Evolutionary conservation across 371 early-diverging fungal genomes (phyloP).

Genomic region (Funneliformis caledonium): DNA sequence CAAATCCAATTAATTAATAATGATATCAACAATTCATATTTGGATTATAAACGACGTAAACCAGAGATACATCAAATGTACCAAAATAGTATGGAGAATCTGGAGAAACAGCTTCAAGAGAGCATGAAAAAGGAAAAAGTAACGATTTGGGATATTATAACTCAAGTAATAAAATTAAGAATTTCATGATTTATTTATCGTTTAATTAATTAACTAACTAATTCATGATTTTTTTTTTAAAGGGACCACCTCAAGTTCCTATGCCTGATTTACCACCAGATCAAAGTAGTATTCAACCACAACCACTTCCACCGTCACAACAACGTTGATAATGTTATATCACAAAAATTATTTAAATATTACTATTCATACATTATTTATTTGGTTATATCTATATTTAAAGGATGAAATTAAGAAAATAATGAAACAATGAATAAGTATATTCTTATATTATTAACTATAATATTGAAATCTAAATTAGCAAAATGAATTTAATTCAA

Average conservation of each 20-base stretch:
- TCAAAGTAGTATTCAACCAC: not conserved
- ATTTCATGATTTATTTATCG: conserved; percentile 1
- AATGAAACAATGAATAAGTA: no score
- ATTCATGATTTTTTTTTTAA: not conserved
- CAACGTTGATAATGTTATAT: not conserved
- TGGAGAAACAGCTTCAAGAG: conserved; percentile 58
- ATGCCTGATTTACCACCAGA: not conserved
- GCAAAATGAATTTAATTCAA: no score
- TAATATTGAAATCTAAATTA: no score
- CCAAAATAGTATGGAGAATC: conserved; percentile 53
- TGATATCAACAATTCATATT: conserved; percentile 55
- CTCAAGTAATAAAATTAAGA: conserved; percentile 46
- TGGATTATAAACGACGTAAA: conserved; percentile 46
- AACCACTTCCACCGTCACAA: not conserved
- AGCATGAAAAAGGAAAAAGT: conserved; percentile 57
- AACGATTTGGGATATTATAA: conserved; percentile 72
- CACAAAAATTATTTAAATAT: no score
- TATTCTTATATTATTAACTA: no score
- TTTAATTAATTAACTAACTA: not conserved
- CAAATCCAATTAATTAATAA: conserved; percentile 56
- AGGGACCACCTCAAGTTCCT: not conserved
- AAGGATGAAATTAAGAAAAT: no score
- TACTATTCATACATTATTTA: no score
- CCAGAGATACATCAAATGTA: conserved; percentile 58
- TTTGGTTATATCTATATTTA: no score